Evolutionary conservation across 306 rosid genomes (phyloP).

Genomic region (Castanea mollissima): DNA sequence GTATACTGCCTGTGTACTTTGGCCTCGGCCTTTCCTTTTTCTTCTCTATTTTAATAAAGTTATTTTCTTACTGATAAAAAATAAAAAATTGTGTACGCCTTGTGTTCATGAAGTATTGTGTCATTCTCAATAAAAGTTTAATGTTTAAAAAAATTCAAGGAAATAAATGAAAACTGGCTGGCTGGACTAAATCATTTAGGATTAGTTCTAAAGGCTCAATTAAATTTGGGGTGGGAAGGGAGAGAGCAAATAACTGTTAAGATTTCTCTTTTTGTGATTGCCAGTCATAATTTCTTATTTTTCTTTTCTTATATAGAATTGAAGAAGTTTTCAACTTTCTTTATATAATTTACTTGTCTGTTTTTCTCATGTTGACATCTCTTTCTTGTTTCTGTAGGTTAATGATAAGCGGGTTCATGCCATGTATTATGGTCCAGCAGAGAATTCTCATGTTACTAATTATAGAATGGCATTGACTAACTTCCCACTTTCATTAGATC

Average conservation of each 20-base stretch:
- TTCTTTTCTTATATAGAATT: neutral
- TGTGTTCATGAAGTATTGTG: too few relatives aligned
- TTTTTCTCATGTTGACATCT: slow-evolving; percentile 3
- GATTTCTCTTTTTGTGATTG: too few relatives aligned
- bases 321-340: neutral
- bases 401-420: slow-evolving; percentile 47
- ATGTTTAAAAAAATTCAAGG: neutral
- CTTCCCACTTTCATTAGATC: slow-evolving; percentile 55
- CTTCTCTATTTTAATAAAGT: too few relatives aligned
- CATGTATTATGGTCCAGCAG: slow-evolving; percentile 68
- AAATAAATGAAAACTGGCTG: neutral
- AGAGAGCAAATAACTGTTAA: neutral
- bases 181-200: neutral
- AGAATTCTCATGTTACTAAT: slow-evolving; percentile 64
- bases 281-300: too few relatives aligned
- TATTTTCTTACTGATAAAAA: too few relatives aligned
- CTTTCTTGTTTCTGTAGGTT: slow-evolving; percentile 31
- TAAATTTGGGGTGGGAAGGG: neutral
- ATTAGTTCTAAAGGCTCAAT: neutral
- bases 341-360: neutral
- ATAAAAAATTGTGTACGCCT: too few relatives aligned
- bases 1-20: too few relatives aligned
- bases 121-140: too few relatives aligned
- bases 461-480: slow-evolving; percentile 64
- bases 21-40: too few relatives aligned